Base-by-base conservation (phyloP, 2,329 filamentous ascomycete genomes). In the Zasmidium cellare region DNA sequence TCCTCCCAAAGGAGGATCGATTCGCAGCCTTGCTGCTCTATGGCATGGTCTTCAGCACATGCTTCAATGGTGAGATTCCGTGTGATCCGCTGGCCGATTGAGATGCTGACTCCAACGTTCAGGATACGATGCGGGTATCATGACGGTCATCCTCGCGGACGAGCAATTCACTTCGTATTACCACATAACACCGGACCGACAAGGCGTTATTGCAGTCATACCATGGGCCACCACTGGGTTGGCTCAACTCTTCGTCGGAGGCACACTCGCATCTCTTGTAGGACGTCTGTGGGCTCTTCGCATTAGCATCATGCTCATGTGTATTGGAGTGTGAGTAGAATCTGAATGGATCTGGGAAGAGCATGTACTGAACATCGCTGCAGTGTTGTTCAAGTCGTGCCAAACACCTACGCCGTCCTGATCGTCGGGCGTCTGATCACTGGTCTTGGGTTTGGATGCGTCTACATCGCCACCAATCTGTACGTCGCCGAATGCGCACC, bases 71-170 rank as follows among this genome's bases (percentile, higher is more conserved):
- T 64, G n/a, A 7, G 49, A 44, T 19, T 25, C n/a, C 12, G 25
- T 24, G 22, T 23, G 12, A 20, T 25, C 6, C 9, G 18, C 3
- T 28, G 25, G 25, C 25, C n/a, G 25, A 47, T 49, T 23, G 3
- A 12, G 19, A 23, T 45, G 14, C 41, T 51, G 25, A 56, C 38
- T 11, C 16, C 19, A 23, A 11, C 3, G 1, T 16, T 9, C 20
- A 62, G 61, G 62, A 2, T 77, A 77, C 51, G 76, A 77, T 70
- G 74, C 73, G 35, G 72, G 72, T 6, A 76, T 78, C 55, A 77
- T 77, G 74, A 76, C 75, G 1, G 75, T 77, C 50, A 78, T 78
- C 55, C 57, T 78, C 52, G 75, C 76, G 3, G 76, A 78, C 56
- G 65, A 75, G 19, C 74, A 77, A 52, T 78, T 78, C 56, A 75